Evolutionary conservation across 805 yeast species (phyloP).

Genomic region (Barnettozyma botsteinii): DNA sequence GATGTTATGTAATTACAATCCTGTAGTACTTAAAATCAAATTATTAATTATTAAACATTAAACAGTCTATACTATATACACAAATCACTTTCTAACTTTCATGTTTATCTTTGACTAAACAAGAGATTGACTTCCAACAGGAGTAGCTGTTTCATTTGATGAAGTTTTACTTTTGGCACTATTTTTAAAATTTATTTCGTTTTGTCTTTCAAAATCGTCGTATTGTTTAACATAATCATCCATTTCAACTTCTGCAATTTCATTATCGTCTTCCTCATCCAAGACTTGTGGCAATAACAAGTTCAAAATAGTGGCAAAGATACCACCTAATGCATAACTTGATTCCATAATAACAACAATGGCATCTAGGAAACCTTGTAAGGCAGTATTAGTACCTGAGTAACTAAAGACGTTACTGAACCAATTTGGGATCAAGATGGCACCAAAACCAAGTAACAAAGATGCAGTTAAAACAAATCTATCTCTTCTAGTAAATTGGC

Average conservation of each 20-base stretch:
- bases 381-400: constrained; percentile 49
- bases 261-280: constrained; percentile 32
- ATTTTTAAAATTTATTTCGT: constrained; percentile 1
- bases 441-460: constrained; percentile 60
- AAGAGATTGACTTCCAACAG: no score
- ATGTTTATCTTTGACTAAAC: no score
- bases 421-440: constrained; percentile 61
- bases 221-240: constrained; percentile 23
- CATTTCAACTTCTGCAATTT: constrained; percentile 20
- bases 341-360: constrained; percentile 66
- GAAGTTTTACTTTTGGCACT: no score
- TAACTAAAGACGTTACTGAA: constrained; percentile 61
- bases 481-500: constrained; percentile 60
- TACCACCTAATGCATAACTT: constrained; percentile 66
- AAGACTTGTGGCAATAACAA: constrained; percentile 54
- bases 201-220: constrained; percentile 19
- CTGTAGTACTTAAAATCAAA: no score
- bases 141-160: no score
- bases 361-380: constrained; percentile 62
- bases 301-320: constrained; percentile 57
- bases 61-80: no score
- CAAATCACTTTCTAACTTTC: no score
- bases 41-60: no score
- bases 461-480: constrained; percentile 66
- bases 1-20: no score